Conservation (phyloP, 2,329 filamentous ascomycete species). For the Dothideomycetidae sp. region DNA sequence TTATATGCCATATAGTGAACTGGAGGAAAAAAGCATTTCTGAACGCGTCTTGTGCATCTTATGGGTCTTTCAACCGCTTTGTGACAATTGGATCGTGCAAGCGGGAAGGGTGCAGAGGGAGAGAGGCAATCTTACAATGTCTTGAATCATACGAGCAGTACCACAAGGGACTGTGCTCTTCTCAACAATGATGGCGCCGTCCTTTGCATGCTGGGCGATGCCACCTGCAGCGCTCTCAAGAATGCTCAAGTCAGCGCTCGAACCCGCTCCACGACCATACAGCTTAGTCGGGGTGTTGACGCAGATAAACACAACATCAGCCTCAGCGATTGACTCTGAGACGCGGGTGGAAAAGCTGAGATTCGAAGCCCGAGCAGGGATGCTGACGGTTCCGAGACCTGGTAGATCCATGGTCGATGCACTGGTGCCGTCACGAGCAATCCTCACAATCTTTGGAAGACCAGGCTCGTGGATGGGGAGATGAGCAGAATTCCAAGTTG, state of each 20-base stretch:
- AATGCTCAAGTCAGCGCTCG: slow-evolving; percentile 56
- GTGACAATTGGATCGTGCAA: no score
- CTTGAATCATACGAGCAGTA: slow-evolving; percentile 53
- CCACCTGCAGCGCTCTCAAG: slow-evolving; percentile 54
- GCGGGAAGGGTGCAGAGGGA: background rate
- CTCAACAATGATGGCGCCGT: slow-evolving; percentile 60
- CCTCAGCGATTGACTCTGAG: slow-evolving; percentile 44
- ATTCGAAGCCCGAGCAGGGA: slow-evolving; percentile 44
- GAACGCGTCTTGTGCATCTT: no score
- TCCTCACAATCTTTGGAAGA: slow-evolving; percentile 50
- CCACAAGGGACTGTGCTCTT: slow-evolving; percentile 68
- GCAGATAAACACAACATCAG: slow-evolving; percentile 60
- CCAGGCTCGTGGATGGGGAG: slow-evolving; percentile 67
- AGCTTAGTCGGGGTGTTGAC: slow-evolving; percentile 69
- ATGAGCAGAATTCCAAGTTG: slow-evolving; percentile 27
- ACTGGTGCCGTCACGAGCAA: slow-evolving; percentile 37
- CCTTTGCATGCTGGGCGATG: slow-evolving; percentile 49
- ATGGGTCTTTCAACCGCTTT: no score
- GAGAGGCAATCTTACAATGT: slow-evolving; percentile 39
- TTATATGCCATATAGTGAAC: no score
- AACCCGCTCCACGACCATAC: slow-evolving; percentile 52
- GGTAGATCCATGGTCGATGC: background rate
- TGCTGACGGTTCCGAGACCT: slow-evolving; percentile 15
- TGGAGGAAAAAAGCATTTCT: no score
- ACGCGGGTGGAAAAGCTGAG: slow-evolving; percentile 59